Conservation (phyloP, 352 stramenopile species). For the Phytophthora fragariae region DNA sequence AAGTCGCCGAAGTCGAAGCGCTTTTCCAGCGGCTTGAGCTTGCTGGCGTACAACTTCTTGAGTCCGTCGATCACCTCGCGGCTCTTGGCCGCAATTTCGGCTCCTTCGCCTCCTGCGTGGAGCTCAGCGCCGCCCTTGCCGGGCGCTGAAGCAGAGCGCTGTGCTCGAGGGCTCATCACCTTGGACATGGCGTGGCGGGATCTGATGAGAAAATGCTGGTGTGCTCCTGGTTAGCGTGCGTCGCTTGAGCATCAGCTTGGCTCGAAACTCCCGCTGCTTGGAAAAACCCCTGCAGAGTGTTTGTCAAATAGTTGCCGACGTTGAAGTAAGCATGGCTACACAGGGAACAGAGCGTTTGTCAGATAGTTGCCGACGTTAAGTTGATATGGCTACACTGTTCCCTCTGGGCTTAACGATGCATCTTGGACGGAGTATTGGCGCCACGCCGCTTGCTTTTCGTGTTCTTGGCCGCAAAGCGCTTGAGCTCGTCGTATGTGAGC, state of each 20-base stretch:
- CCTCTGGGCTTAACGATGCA: slow-evolving; percentile 3
- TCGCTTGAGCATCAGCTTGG: slow-evolving; percentile 15
- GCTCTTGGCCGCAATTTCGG: slow-evolving; percentile 73
- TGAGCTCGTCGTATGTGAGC: slow-evolving; percentile 81
- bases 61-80: slow-evolving; percentile 78
- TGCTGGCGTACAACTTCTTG: slow-evolving; percentile 81
- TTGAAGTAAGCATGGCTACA: slow-evolving; percentile 31
- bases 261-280: neutral
- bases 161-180: slow-evolving; percentile 15
- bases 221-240: slow-evolving; percentile 9
- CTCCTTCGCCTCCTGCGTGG: slow-evolving; percentile 50
- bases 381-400: slow-evolving; percentile 16
- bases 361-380: slow-evolving; percentile 33
- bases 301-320: slow-evolving; percentile 29
- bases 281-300: slow-evolving; percentile 24
- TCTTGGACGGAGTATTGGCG: slow-evolving; percentile 4
- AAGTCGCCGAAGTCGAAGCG: slow-evolving; percentile 95
- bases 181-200: slow-evolving; percentile 26
- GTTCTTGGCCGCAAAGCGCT: slow-evolving; percentile 65
- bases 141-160: slow-evolving; percentile 27
- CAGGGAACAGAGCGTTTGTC: slow-evolving; percentile 20
- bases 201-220: slow-evolving; percentile 11
- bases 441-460: slow-evolving; percentile 41
- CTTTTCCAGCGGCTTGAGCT: slow-evolving; percentile 89
- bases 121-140: slow-evolving; percentile 47